Conservation (phyloP, 345 rosid species). For the Citrus sp. region DNA sequence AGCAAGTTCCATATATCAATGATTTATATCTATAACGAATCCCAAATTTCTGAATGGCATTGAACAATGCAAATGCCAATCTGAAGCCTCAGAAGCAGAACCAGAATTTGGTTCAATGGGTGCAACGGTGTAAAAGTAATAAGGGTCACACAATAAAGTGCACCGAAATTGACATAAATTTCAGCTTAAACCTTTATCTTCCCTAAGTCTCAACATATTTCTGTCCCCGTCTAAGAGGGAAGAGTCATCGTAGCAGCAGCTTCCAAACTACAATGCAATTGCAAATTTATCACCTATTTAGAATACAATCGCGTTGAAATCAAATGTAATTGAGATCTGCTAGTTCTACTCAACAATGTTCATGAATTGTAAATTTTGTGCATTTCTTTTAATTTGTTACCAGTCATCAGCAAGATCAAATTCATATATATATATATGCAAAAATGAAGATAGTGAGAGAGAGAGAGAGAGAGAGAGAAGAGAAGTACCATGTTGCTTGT, state of each 20-base stretch:
- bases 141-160: no score
- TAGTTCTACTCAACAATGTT: neutral
- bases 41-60: no score
- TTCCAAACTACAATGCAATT: neutral
- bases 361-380: neutral
- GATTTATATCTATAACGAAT: no score
- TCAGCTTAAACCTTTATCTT: no score
- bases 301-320: neutral
- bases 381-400: neutral
- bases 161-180: no score
- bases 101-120: no score
- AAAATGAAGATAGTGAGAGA: neutral
- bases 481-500: slow-evolving; percentile 49
- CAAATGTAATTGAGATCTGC: neutral
- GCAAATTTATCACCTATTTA: neutral
- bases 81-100: no score
- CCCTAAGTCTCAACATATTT: no score
- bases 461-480: neutral
- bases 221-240: no score
- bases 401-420: neutral
- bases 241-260: neutral
- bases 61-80: no score
- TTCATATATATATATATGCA: neutral
- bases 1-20: no score
- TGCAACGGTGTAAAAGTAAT: no score